Base-by-base conservation (phyloP, 331 rosid genomes). In the Saraca asoca region DNA sequence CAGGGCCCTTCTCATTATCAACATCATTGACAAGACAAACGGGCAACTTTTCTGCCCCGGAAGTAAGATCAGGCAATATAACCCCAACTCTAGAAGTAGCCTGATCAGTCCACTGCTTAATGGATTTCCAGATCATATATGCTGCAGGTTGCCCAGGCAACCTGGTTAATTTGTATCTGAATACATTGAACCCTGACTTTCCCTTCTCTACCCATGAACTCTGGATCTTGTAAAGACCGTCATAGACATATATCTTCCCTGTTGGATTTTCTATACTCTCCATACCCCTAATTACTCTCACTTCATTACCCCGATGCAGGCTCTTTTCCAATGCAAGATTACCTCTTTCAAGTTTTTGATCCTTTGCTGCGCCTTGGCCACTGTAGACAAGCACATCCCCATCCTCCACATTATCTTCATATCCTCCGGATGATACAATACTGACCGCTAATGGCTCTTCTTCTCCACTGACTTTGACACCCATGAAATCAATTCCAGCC, bases 301-400 rank as follows among this genome's bases (percentile, higher is more conserved):
- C 89, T 8, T 83, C 92, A 51, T 89, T 89, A 49, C 87, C 93
- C 44, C 85, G 80, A 68, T 83, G 95, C 75, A 80, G 53, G 73
- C 95, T 89, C 70, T 85, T 89, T 64, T 89, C 96, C 77, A 92
- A 58, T 19, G 98, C 98, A 55, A 92, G 98, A 77, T 92, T 92
- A 44, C 98, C 98, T 79, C 96, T 89, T 87, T 92, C 98, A 43
- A 92, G 98, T 81, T 92, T 92, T 72, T 91, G 98, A 78, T 92
- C 98, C 49, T 77, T 83, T 44, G 63, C 83, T 82, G 85, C 98
- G 62, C 96, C 98, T 78, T 92, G 98, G 63, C 98, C 98, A 51
- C 91, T 89, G 78, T 92, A 92, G 66, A 92, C 75, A 65, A 92
- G 72, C 66, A 85, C 86, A 73, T 87, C 89, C 13, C 87, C 81